Evolutionary conservation across 1,139 yeast species (phyloP).

Genomic region (Kurtzmaniella quercitrusa): DNA sequence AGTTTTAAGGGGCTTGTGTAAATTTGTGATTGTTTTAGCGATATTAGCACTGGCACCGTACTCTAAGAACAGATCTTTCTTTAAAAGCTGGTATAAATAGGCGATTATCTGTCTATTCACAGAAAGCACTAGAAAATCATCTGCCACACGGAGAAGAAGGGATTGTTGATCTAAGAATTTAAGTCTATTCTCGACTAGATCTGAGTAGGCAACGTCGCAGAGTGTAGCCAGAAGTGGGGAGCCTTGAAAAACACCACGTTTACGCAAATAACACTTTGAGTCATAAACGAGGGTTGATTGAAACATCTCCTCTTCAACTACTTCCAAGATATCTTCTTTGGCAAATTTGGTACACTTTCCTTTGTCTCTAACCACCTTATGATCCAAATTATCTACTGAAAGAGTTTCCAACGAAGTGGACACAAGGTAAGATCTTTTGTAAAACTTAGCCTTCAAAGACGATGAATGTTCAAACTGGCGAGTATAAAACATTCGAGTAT

Average conservation of each 20-base stretch:
- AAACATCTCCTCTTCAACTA: slow-evolving; percentile 23
- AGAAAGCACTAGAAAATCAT: slow-evolving; percentile 76
- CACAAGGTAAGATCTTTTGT: slow-evolving; percentile 1
- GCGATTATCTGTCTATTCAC: slow-evolving; percentile 23
- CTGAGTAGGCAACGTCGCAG: slow-evolving; percentile 72
- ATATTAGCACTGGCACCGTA: slow-evolving; percentile 62
- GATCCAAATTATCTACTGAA: not conserved
- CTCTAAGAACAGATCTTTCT: slow-evolving; percentile 36
- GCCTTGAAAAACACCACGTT: slow-evolving; percentile 83
- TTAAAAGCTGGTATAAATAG: slow-evolving; percentile 16
- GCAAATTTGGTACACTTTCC: slow-evolving; percentile 22
- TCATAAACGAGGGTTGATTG: slow-evolving; percentile 17
- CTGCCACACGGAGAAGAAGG: slow-evolving; percentile 65
- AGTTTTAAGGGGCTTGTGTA: slow-evolving; percentile 7
- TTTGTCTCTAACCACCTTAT: slow-evolving; percentile 19
- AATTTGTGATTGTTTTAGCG: slow-evolving; percentile 42
- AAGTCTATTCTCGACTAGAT: slow-evolving; percentile 38
- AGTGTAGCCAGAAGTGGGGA: slow-evolving; percentile 70
- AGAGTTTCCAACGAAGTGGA: not conserved
- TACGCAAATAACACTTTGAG: slow-evolving; percentile 32
- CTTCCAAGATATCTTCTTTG: slow-evolving; percentile 20
- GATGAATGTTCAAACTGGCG: slow-evolving; percentile 14
- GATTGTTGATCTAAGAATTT: slow-evolving; percentile 25
- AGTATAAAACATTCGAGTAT: slow-evolving; percentile 20
- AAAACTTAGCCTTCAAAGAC: not conserved